phyloP scores from a whole-genome alignment of 208 protist genomes.

The Blastocrithidia nonstop region DNA sequence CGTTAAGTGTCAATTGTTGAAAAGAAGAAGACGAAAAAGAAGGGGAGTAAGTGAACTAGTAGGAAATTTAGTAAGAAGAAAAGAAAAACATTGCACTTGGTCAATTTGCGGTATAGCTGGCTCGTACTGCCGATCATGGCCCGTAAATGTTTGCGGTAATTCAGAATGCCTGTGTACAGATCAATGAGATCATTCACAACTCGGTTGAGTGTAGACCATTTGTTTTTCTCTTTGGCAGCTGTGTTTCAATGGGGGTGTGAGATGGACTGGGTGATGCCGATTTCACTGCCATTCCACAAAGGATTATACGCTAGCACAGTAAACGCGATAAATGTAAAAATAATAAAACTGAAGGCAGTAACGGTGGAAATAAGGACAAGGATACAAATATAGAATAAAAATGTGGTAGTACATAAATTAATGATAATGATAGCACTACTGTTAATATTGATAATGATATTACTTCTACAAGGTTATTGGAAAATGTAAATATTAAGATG shows the following conservation, averaged over 20 bases:
- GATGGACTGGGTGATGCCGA: constrained; percentile 64
- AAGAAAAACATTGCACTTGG: constrained; percentile 4
- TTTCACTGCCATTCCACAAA: constrained; percentile 36
- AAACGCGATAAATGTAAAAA: neutral
- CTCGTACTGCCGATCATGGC: constrained; percentile 20
- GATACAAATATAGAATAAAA: too few species aligned
- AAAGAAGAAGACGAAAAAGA: constrained; percentile 5
- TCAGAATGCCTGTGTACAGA: constrained; percentile 19
- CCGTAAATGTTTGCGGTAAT: constrained; percentile 26
- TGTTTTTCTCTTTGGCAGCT: constrained; percentile 66
- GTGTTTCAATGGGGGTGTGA: constrained; percentile 56
- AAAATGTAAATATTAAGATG: too few species aligned
- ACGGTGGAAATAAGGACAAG: neutral
- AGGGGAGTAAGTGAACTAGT: neutral
- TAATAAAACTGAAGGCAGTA: neutral
- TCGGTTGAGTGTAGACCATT: neutral
- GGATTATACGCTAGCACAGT: too few species aligned
- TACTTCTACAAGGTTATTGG: too few species aligned
- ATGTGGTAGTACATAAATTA: neutral
- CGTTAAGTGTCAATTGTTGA: too few species aligned
- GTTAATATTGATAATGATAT: neutral
- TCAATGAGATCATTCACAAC: constrained; percentile 10
- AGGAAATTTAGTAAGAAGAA: neutral
- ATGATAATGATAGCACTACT: too few species aligned
- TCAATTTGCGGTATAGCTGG: constrained; percentile 15